Base-by-base conservation (phyloP, 1,139 yeast genomes). In the Hansenula lynferdii region DNA sequence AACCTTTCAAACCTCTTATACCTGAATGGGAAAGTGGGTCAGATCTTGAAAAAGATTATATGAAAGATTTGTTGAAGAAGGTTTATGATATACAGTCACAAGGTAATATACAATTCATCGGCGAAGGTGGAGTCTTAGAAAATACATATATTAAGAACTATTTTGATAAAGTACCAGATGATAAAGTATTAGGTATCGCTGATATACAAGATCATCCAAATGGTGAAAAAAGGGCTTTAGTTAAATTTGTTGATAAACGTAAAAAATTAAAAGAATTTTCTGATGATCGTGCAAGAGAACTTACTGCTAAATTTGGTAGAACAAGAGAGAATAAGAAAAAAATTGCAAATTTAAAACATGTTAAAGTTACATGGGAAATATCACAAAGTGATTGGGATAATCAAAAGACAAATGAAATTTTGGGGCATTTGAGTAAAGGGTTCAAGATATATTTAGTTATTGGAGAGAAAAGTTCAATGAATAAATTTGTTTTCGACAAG, bases 351-450 rank as follows among this genome's bases (percentile, higher is more conserved):
- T 40, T 57, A 7, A 70, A 70, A 42, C 54, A 60, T 29, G 56
- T 71, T 18, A 65, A 64, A 38, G 48, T 71, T 7, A 62, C 72
- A 3, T 70, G 76, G 76, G 65, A 64, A 33, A 70, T 70, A 8
- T 63, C 63, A 10, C 53, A 56, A 20, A 62, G 61, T 32, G 76
- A 70, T 50, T 50, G 70, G 22, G 49, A 45, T n/a, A 62, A 63
- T 18, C 76, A 70, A 40, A 71, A 70, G 46, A 54, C 58, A 3
- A 61, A 64, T 42, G 77, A 70, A 42, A 65, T 71, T n/a, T 45
- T 53, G 18, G 47, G 53, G 3, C 64, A 64, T 26, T 43, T 70
- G 42, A 57, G 60, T 28, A 67, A 62, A 37, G 72, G 71, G 5
- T 51, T 52, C 30, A 63, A 60, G 28, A 58, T 70, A 5, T 54